Evolutionary conservation across 495 filamentous ascomycete genomes (phyloP).

Genomic region (Neurospora tetraspora): DNA sequence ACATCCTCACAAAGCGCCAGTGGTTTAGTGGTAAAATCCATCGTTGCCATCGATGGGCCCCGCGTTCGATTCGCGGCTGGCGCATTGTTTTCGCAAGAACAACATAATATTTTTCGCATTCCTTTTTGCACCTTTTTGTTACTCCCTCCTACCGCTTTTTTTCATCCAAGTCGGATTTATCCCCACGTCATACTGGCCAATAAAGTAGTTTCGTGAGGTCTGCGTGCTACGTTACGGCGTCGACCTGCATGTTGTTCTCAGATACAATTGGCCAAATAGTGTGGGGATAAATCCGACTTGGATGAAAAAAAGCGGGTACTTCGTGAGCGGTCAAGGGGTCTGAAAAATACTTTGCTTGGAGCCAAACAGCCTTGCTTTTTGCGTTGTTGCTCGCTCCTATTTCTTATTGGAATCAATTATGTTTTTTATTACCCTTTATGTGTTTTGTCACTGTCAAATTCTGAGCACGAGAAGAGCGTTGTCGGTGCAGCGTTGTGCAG

Average conservation of each 20-base stretch:
- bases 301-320: too few relatives aligned
- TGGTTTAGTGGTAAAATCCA: constrained; percentile 46
- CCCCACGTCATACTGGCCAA: too few relatives aligned
- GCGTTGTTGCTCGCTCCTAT: not conserved
- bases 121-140: not conserved
- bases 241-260: too few relatives aligned
- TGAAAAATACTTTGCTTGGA: not conserved
- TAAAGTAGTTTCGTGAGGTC: too few relatives aligned
- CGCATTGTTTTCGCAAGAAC: constrained; percentile 13
- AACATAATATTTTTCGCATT: not conserved
- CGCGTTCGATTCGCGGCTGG: constrained; percentile 42
- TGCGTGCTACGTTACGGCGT: too few relatives aligned
- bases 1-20: constrained; percentile 9
- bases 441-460: not conserved
- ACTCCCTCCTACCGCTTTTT: too few relatives aligned
- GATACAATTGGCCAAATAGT: too few relatives aligned
- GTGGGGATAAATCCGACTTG: too few relatives aligned
- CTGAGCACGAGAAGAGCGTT: not conserved
- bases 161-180: too few relatives aligned
- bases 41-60: constrained; percentile 45
- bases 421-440: not conserved
- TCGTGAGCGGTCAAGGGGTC: not conserved
- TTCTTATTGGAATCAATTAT: not conserved
- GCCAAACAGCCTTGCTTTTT: not conserved
- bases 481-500: not conserved